Percentiles rank a stretch among this genome's conserved stretches.
These are phyloP conservation scores for Monsonia emarginata DNA, from an alignment of 441 rosid genomes.

Conservation along the genomic window DNA sequence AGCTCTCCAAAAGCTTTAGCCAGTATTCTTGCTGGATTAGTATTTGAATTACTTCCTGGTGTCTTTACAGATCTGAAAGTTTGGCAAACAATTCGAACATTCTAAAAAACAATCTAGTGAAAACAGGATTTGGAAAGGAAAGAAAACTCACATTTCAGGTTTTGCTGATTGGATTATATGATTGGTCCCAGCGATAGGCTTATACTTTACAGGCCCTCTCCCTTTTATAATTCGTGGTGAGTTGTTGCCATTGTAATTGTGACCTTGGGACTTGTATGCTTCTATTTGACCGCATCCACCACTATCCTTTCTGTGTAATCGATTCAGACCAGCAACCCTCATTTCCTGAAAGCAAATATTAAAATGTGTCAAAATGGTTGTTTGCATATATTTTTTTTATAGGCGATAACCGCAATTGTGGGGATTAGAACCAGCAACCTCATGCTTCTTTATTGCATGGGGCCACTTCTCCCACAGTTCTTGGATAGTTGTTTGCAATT, in stretches of 20 bases:
- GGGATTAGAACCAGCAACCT: too few species aligned
- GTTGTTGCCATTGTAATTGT: neutral
- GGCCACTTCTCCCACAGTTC: too few species aligned
- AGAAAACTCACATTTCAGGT: neutral
- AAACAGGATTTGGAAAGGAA: neutral
- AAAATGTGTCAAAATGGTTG: neutral
- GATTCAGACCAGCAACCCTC: neutral
- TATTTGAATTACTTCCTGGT: neutral
- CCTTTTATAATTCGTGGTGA: neutral
- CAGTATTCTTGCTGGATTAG: neutral
- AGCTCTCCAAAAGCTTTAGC: neutral
- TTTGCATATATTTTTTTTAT: too few species aligned
- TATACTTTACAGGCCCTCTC: neutral
- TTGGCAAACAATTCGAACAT: neutral
- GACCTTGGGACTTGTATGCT: neutral
- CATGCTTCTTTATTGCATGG: too few species aligned
- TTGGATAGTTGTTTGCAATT: neutral
- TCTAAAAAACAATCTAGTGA: neutral
- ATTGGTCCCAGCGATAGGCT: neutral
- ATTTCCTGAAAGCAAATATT: neutral
- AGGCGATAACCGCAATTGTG: too few species aligned
- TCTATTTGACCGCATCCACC: neutral
- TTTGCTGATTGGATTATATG: neutral
- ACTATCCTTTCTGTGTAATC: neutral
- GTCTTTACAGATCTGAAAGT: neutral